Evolutionary conservation across 2,329 filamentous ascomycete species (phyloP), one percentile per base, ranked within the genome.

Genomic region (Colletotrichum tropicale): DNA sequence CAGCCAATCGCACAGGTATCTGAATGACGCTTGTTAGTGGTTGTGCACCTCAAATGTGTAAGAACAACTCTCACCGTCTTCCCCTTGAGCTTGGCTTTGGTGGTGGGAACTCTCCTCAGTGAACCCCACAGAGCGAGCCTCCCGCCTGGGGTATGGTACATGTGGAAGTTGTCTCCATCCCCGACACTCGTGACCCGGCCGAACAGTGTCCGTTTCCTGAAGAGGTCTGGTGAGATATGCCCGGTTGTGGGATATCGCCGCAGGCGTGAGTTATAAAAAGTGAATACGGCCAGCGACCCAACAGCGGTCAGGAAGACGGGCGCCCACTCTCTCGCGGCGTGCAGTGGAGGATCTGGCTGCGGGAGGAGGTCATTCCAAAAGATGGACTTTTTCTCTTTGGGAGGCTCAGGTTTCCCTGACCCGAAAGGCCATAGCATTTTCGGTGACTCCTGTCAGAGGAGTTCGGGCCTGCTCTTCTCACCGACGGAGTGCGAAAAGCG

Each of bases 71-170:
- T 62, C 88, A 98, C 95, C 75, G 96, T 98, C 78, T 94, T 92
- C 75, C 93, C 92, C 82, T 91, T 95, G 77, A 98, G 85, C 34
- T 92, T 90, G 74, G 93, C 91, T 82, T 90, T 93, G 73, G 89
- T 91, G 15, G 86, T 89, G 2, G 96, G 96, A 8, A 98, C 89
- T 74, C 86, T 93, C 81, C 95, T 93, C 78, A 97, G 81, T 95
- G 95, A 98, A n/a, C 94, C 96, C 97, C 97, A 99, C 69, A 97
- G 97, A 13, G 94, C 90, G 67, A 96, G 84, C 78, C 93, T 90
- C 13, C 97, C 97, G n/a, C 96, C 96, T 0, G 97, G 97, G 0
- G 96, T 98, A 84, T 99, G 97, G 83, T 94, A 99, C 64, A 99
- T 84, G 79, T 97, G 94, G 84, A 99, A 98, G 82, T 96, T 96